Evolutionary conservation across 495 filamentous ascomycete species (phyloP).

Genomic region (Penicillium angulare): DNA sequence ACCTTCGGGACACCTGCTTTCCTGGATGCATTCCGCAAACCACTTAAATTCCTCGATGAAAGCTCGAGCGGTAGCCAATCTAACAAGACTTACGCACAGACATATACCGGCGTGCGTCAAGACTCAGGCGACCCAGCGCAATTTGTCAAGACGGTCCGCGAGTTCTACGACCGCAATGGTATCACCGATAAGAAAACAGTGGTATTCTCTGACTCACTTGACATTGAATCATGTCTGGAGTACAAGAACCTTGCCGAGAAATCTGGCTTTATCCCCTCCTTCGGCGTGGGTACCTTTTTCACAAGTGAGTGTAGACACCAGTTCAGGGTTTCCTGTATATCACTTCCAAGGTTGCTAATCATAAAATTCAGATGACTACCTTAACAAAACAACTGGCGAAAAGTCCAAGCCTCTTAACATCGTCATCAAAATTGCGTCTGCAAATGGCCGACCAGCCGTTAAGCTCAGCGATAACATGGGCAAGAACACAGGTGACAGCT

Average conservation of each 20-base stretch:
- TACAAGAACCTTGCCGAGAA: conserved; percentile 81
- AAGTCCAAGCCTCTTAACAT: conserved; percentile 97
- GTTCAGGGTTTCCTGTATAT: too few relatives aligned
- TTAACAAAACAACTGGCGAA: conserved; percentile 58
- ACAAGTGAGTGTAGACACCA: conserved; percentile 63
- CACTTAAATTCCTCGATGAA: conserved; percentile 31
- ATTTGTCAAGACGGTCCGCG: conserved; percentile 78
- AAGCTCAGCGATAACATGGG: conserved; percentile 97
- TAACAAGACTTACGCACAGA: conserved; percentile 70
- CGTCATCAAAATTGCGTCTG: conserved; percentile 91
- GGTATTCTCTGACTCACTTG: conserved; percentile 95
- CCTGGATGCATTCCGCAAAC: conserved; percentile 75
- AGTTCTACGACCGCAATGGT: conserved; percentile 77
- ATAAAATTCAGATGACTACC: conserved; percentile 70
- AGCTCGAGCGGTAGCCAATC: conserved; percentile 4
- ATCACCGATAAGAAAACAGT: conserved; percentile 84
- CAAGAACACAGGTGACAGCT: conserved; percentile 89
- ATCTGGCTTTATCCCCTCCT: conserved; percentile 76
- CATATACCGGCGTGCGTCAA: conserved; percentile 86
- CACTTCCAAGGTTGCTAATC: background rate
- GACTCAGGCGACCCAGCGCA: conserved; percentile 87
- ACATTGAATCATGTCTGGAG: conserved; percentile 86
- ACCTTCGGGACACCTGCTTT: conserved; percentile 95
- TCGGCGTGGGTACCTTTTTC: conserved; percentile 93
- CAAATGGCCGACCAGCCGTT: conserved; percentile 75